These are phyloP conservation scores for Theileria parva DNA, from an alignment of 169 alveolate species.

Conservation along the genomic window DNA sequence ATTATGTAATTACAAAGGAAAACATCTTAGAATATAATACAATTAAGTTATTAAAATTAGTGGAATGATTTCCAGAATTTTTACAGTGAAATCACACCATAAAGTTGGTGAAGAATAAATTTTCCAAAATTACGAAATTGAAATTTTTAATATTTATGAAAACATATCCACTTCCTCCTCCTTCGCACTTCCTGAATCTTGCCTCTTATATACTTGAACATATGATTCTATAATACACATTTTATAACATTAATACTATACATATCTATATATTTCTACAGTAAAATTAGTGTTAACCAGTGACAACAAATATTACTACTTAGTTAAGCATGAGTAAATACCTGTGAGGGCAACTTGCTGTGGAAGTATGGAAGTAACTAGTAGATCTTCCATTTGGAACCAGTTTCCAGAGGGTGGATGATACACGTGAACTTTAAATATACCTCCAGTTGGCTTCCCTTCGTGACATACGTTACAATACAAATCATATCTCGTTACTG, in stretches of 20 bases:
- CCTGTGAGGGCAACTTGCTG: constrained; percentile 93
- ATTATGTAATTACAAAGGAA: neutral
- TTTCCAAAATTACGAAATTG: neutral
- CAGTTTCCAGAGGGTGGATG: constrained; percentile 91
- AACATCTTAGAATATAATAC: neutral
- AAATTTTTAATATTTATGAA: constrained; percentile 15
- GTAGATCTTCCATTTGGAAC: constrained; percentile 95
- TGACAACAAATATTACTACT: neutral
- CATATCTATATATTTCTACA: neutral
- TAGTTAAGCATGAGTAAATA: neutral
- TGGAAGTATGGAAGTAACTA: constrained; percentile 93
- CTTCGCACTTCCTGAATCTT: constrained; percentile 14
- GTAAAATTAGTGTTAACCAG: neutral
- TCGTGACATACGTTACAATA: constrained; percentile 94
- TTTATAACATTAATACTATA: neutral
- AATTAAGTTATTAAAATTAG: neutral
- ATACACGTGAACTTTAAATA: constrained; percentile 88
- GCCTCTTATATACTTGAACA: constrained; percentile 58
- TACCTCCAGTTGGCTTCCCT: constrained; percentile 92
- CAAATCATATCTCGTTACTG: constrained; percentile 79
- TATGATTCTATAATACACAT: constrained; percentile 45
- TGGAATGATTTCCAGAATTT: neutral
- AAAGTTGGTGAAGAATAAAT: neutral
- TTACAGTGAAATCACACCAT: constrained; percentile 2
- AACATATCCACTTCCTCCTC: constrained; percentile 60